These are phyloP conservation scores for Alnus rubra DNA, from an alignment of 306 rosid genomes.

Conservation along the genomic window DNA sequence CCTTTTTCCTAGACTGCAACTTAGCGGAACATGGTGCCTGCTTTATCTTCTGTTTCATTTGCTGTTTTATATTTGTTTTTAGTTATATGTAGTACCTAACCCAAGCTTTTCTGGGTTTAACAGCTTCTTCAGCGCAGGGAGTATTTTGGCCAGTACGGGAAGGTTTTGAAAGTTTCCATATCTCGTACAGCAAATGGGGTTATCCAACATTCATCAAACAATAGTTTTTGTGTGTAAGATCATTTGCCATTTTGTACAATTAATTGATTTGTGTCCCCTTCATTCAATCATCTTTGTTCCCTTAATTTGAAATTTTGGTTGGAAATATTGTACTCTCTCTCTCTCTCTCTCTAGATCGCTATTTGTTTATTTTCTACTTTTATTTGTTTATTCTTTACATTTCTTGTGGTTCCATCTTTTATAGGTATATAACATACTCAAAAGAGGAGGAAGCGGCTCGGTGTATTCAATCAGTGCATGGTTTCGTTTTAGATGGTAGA, in stretches of 20 bases:
- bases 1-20: conserved; percentile 26
- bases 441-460: conserved; percentile 52
- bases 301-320: background rate
- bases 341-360: background rate
- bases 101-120: conserved; percentile 22
- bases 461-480: conserved; percentile 58
- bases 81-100: conserved; percentile 2
- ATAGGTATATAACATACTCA: conserved; percentile 54
- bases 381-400: conserved; percentile 10
- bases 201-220: conserved; percentile 55
- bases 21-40: conserved; percentile 16
- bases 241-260: background rate
- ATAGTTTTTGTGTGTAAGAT: conserved; percentile 57
- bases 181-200: conserved; percentile 50
- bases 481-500: conserved; percentile 56
- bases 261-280: background rate
- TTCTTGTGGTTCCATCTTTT: conserved; percentile 18
- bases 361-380: background rate
- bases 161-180: conserved; percentile 51
- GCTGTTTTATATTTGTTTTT: conserved; percentile 2
- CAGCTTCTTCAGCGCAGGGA: conserved; percentile 54
- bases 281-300: background rate
- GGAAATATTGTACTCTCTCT: background rate
- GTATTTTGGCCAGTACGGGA: conserved; percentile 59
- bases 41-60: conserved; percentile 10